phyloP scores from a whole-genome alignment of 1,284 basidiomycete species.

The Tremellales sp. region DNA sequence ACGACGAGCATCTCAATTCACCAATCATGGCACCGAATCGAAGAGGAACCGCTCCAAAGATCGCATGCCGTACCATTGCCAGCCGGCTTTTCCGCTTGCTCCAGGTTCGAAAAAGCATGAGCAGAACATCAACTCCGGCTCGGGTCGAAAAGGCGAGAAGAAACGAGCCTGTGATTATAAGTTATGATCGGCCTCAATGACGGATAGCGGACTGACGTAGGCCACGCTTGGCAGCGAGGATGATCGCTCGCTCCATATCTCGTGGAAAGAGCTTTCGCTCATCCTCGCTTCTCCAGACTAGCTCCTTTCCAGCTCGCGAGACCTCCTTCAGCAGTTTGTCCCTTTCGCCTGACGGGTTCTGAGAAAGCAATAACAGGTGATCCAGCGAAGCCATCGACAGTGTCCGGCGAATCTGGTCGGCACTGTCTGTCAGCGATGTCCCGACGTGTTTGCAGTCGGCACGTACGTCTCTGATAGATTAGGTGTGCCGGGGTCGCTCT shows the following conservation, averaged over 20 bases:
- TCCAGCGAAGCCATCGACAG: constrained; percentile 48
- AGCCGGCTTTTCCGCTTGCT: constrained; percentile 55
- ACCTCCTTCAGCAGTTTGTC: constrained; percentile 35
- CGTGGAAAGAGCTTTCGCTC: constrained; percentile 67
- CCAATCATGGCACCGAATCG: constrained; percentile 83
- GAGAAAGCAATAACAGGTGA: constrained; percentile 33
- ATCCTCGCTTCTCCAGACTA: constrained; percentile 78
- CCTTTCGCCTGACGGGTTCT: constrained; percentile 26
- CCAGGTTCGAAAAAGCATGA: constrained; percentile 65
- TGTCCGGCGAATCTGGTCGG: constrained; percentile 47
- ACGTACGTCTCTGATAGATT: constrained; percentile 47
- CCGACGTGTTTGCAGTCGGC: not conserved
- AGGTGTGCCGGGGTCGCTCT: constrained; percentile 43
- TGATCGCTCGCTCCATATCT: constrained; percentile 64
- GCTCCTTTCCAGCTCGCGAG: constrained; percentile 27
- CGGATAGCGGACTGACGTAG: constrained; percentile 57
- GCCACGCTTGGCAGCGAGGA: constrained; percentile 69
- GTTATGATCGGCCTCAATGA: not conserved
- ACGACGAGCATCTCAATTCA: constrained; percentile 35
- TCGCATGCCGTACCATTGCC: constrained; percentile 63
- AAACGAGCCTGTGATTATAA: constrained; percentile 60
- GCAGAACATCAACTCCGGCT: constrained; percentile 71
- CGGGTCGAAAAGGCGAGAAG: constrained; percentile 72
- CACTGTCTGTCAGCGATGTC: constrained; percentile 21
- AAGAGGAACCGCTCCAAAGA: constrained; percentile 73